Evolutionary conservation across 345 rosid species (phyloP).

Genomic region (Populus ilicifolia): DNA sequence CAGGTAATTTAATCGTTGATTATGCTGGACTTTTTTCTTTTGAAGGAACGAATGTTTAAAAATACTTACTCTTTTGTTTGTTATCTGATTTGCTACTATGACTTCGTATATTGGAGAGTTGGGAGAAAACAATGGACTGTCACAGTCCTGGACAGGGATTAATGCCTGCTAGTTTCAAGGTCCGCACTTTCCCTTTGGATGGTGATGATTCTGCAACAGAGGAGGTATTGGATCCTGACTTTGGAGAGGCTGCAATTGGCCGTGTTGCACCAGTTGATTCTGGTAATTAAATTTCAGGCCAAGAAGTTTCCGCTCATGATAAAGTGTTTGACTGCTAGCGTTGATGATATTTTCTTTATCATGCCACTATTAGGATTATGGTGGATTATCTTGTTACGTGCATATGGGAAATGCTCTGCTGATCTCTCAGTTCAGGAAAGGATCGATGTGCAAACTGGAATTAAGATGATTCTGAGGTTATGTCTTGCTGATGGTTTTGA

Average conservation of each 20-base stretch:
- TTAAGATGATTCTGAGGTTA: constrained; percentile 78
- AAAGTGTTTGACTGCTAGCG: neutral
- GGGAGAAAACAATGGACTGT: constrained; percentile 99
- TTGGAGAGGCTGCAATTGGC: constrained; percentile 96
- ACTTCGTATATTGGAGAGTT: constrained; percentile 47
- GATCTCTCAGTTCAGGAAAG: constrained; percentile 85
- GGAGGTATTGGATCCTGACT: constrained; percentile 91
- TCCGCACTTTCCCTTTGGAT: constrained; percentile 74
- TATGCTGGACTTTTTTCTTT: neutral
- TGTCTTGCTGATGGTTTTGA: constrained; percentile 98
- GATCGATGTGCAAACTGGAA: constrained; percentile 94
- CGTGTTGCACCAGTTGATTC: constrained; percentile 98
- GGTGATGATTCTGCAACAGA: constrained; percentile 77
- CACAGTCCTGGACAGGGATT: constrained; percentile 95
- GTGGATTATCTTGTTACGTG: constrained; percentile 93
- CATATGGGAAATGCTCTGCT: constrained; percentile 83
- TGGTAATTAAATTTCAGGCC: constrained; percentile 36
- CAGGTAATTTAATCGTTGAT: constrained; percentile 17
- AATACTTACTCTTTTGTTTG: neutral
- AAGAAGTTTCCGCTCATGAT: neutral
- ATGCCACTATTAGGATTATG: constrained; percentile 61
- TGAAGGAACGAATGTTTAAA: constrained; percentile 1
- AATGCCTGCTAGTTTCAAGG: constrained; percentile 98
- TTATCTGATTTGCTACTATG: neutral
- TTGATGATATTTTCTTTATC: constrained; percentile 6